These are phyloP conservation scores for Geranium brycei DNA, from an alignment of 345 rosid species.

Conservation along the genomic window DNA sequence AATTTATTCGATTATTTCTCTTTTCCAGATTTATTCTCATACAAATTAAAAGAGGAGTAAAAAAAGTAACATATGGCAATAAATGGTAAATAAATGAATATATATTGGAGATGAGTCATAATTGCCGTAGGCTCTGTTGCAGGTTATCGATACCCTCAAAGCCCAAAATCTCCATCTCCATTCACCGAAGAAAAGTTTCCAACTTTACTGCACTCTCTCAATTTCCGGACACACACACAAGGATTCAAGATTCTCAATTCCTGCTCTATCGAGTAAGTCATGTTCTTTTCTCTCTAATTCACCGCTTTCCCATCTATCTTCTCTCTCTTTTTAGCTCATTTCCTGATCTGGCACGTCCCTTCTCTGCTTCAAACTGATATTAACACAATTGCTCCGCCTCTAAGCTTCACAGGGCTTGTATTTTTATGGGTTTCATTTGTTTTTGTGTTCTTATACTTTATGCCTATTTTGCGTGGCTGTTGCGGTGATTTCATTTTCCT, in stretches of 20 bases:
- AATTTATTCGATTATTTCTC: too few species aligned
- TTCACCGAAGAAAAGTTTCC: neutral
- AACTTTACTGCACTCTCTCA: neutral
- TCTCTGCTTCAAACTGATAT: neutral
- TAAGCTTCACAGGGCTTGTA: neutral
- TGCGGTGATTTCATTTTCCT: neutral
- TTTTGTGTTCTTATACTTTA: neutral
- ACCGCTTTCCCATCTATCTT: too few species aligned
- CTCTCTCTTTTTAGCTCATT: neutral
- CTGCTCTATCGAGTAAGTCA: neutral
- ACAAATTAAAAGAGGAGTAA: too few species aligned
- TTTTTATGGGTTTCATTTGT: neutral
- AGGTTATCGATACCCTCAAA: neutral
- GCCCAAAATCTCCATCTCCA: neutral
- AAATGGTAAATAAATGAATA: too few species aligned
- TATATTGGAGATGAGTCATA: neutral
- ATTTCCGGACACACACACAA: neutral
- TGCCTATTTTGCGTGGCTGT: neutral
- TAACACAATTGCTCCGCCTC: neutral
- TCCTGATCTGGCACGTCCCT: neutral
- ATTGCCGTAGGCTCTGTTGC: neutral
- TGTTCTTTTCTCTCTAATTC: neutral
- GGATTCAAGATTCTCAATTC: neutral
- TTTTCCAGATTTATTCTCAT: too few species aligned
- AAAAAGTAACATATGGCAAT: too few species aligned